A percentile compares a stretch with the other conserved stretches of the same genome.
These are phyloP conservation scores for Stylosanthes scabra DNA, from an alignment of 331 rosid species.

Conservation along the genomic window DNA sequence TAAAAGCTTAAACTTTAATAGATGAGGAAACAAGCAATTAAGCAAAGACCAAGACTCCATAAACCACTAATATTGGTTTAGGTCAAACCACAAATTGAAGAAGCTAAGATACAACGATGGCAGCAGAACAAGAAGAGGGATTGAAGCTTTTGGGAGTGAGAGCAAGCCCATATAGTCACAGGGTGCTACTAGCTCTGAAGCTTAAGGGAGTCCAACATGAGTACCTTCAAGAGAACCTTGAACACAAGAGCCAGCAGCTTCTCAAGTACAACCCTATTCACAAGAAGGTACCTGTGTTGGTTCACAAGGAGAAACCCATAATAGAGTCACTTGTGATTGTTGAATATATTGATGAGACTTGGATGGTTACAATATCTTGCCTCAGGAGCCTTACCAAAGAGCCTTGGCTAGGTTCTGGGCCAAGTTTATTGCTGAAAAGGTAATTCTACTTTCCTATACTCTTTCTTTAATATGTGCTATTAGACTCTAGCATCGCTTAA, in stretches of 20 bases:
- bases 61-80: neutral
- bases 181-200: slow-evolving; percentile 28
- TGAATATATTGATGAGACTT: slow-evolving; percentile 32
- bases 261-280: slow-evolving; percentile 19
- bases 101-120: neutral
- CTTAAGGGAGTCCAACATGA: slow-evolving; percentile 31
- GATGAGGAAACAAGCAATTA: neutral
- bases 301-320: slow-evolving; percentile 6
- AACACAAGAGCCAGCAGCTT: slow-evolving; percentile 7
- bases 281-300: slow-evolving; percentile 22
- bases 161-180: neutral
- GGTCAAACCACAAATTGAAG: neutral
- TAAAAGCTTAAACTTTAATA: neutral
- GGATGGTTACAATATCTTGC: slow-evolving; percentile 25
- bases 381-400: slow-evolving; percentile 25
- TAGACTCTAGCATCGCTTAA: too few relatives aligned
- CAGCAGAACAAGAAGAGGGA: neutral
- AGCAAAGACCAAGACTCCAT: neutral
- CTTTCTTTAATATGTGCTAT: too few relatives aligned
- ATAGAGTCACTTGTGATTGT: slow-evolving; percentile 15
- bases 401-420: slow-evolving; percentile 23
- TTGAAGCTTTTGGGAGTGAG: neutral
- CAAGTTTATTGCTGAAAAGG: slow-evolving; percentile 28
- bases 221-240: neutral
- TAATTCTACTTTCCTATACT: neutral